A percentile compares a stretch with the other conserved stretches of the same genome.
phyloP scores from a whole-genome alignment of 1,139 yeast genomes.

The Zygosaccharomyces sapae region DNA sequence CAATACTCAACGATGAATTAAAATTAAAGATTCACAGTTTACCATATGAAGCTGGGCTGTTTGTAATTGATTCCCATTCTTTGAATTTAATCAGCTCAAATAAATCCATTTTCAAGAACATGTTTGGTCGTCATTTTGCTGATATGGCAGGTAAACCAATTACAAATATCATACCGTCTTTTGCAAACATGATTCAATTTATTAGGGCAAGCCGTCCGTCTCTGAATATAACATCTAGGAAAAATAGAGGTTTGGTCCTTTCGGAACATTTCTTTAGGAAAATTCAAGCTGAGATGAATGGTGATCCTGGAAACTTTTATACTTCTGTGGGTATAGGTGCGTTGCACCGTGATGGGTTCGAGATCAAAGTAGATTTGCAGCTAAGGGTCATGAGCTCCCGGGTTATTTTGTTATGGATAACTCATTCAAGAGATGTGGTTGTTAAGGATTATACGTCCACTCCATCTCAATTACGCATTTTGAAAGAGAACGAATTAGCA shows the following conservation, averaged over 20 bases:
- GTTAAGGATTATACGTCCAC: slow-evolving; percentile 30
- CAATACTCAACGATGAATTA: slow-evolving; percentile 45
- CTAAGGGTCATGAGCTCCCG: slow-evolving; percentile 62
- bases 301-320: slow-evolving; percentile 42
- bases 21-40: slow-evolving; percentile 63
- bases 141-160: slow-evolving; percentile 52
- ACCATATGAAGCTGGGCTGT: slow-evolving; percentile 85
- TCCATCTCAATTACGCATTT: slow-evolving; percentile 39
- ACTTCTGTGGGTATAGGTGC: slow-evolving; percentile 65
- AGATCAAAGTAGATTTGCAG: slow-evolving; percentile 69
- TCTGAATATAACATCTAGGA: slow-evolving; percentile 34
- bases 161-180: slow-evolving; percentile 61
- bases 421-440: slow-evolving; percentile 58
- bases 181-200: slow-evolving; percentile 48
- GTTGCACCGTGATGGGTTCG: slow-evolving; percentile 63
- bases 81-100: slow-evolving; percentile 48
- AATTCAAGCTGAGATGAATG: slow-evolving; percentile 34
- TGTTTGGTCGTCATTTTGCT: slow-evolving; percentile 60
- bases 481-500: slow-evolving; percentile 37
- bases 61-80: slow-evolving; percentile 47
- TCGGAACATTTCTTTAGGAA: slow-evolving; percentile 89
- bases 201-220: slow-evolving; percentile 46
- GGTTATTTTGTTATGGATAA: slow-evolving; percentile 72
- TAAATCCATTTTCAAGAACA: slow-evolving; percentile 67
- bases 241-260: slow-evolving; percentile 52